phyloP scores from a whole-genome alignment of 257 asterid genomes.

The Paraleonurus japonicus region DNA sequence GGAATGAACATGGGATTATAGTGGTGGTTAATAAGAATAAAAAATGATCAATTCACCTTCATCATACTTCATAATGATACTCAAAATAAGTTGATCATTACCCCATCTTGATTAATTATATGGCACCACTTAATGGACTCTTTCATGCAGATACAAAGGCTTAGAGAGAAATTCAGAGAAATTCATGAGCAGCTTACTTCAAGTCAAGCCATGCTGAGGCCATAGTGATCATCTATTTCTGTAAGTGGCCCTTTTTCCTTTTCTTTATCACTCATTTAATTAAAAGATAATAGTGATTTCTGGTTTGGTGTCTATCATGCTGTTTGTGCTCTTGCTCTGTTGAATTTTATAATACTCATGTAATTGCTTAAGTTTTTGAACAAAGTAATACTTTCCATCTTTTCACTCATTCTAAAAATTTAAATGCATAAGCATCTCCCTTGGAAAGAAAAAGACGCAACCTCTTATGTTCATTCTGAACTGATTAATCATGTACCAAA shows the following conservation, averaged over 20 bases:
- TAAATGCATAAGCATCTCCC: background rate
- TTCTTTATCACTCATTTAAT: background rate
- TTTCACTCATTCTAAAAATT: background rate
- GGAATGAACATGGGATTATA: too few species aligned
- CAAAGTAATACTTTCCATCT: background rate
- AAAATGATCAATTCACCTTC: too few species aligned
- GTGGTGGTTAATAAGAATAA: too few species aligned
- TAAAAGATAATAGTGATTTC: background rate
- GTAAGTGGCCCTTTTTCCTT: slow-evolving; percentile 23
- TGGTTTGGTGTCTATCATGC: slow-evolving; percentile 3
- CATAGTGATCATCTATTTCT: slow-evolving; percentile 14
- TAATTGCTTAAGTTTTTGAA: background rate
- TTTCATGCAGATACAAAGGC: slow-evolving; percentile 69
- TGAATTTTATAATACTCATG: background rate
- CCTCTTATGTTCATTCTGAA: background rate
- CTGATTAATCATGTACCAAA: background rate
- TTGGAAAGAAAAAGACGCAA: background rate
- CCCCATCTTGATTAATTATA: too few species aligned
- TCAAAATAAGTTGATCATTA: too few species aligned
- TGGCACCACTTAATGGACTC: slow-evolving; percentile 16
- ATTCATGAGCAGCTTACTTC: slow-evolving; percentile 70
- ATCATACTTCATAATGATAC: too few species aligned
- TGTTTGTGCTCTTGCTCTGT: slow-evolving; percentile 7
- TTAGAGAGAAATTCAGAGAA: slow-evolving; percentile 78
- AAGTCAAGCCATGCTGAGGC: slow-evolving; percentile 37